A percentile compares a stretch with the other conserved stretches of the same genome.
Evolutionary conservation across 2,329 filamentous ascomycete genomes (phyloP).

Genomic region (Xylogone sp.): DNA sequence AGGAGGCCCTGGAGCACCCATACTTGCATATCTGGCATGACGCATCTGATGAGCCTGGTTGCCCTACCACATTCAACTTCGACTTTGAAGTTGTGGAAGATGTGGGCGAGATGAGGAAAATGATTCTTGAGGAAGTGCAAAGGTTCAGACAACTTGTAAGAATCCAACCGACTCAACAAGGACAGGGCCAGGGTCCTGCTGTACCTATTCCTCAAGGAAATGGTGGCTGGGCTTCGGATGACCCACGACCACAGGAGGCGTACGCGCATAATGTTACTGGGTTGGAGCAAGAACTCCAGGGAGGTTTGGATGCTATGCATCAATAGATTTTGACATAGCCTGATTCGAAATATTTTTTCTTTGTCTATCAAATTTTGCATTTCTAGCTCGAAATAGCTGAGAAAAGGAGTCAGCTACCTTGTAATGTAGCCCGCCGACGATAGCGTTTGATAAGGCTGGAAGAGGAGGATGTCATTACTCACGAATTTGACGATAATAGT

Average conservation of each 20-base stretch:
- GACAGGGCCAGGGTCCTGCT: conserved; percentile 18
- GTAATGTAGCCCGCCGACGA: background rate
- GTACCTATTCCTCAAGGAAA: conserved; percentile 29
- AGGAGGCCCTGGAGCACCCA: conserved; percentile 91
- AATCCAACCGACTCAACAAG: conserved; percentile 28
- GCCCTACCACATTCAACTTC: conserved; percentile 95
- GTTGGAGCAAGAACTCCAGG: conserved; percentile 31
- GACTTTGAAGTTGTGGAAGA: conserved; percentile 98
- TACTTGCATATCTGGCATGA: conserved; percentile 99
- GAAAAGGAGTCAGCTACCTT: background rate
- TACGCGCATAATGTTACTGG: conserved; percentile 25
- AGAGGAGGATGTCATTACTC: background rate
- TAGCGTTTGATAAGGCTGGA: background rate
- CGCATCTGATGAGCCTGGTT: conserved; percentile 89
- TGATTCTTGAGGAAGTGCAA: conserved; percentile 94
- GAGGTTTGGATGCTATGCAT: conserved; percentile 30
- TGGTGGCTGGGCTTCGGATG: conserved; percentile 27
- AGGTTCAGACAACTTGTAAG: conserved; percentile 65
- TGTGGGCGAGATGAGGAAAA: conserved; percentile 88
- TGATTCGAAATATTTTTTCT: background rate
- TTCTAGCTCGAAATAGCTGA: background rate
- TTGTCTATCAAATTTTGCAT: background rate
- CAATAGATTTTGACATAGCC: conserved; percentile 9
- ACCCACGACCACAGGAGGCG: conserved; percentile 30
- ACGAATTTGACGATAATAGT: background rate